phyloP scores from a whole-genome alignment of 2,329 filamentous ascomycete genomes.

The Penicillium sumatraense region DNA sequence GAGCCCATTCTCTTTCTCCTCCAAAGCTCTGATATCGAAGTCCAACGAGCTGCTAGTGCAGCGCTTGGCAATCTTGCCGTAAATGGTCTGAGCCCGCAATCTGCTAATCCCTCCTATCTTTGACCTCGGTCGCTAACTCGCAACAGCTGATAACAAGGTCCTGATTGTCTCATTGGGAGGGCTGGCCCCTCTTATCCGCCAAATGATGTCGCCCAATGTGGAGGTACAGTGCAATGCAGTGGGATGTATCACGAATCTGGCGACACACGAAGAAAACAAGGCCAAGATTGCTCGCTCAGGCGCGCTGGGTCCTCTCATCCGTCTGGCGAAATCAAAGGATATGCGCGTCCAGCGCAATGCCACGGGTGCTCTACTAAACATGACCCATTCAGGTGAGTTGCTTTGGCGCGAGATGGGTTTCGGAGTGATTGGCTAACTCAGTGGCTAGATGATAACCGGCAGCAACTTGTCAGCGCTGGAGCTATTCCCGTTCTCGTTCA shows the following conservation, averaged over 20 bases:
- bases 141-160: slow-evolving; percentile 94
- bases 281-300: slow-evolving; percentile 96
- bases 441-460: slow-evolving; percentile 84
- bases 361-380: slow-evolving; percentile 93
- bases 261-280: slow-evolving; percentile 99
- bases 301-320: slow-evolving; percentile 85
- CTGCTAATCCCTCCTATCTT: not conserved
- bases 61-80: slow-evolving; percentile 95
- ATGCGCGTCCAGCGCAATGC: slow-evolving; percentile 99
- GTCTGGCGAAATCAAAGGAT: slow-evolving; percentile 93
- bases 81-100: slow-evolving; percentile 67
- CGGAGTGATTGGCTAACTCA: slow-evolving; percentile 24
- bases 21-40: slow-evolving; percentile 94
- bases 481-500: slow-evolving; percentile 98
- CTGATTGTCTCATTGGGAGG: slow-evolving; percentile 92
- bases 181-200: slow-evolving; percentile 86
- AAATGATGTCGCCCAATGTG: slow-evolving; percentile 98
- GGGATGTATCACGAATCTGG: slow-evolving; percentile 96
- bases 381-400: slow-evolving; percentile 91
- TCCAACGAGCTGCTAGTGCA: slow-evolving; percentile 93
- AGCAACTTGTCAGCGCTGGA: slow-evolving; percentile 94
- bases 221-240: slow-evolving; percentile 99
- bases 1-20: slow-evolving; percentile 95
- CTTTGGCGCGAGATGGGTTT: not conserved
- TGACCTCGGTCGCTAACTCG: slow-evolving; percentile 47